Conservation (phyloP, 1,284 basidiomycete species). For the Albatrellus sp. region DNA sequence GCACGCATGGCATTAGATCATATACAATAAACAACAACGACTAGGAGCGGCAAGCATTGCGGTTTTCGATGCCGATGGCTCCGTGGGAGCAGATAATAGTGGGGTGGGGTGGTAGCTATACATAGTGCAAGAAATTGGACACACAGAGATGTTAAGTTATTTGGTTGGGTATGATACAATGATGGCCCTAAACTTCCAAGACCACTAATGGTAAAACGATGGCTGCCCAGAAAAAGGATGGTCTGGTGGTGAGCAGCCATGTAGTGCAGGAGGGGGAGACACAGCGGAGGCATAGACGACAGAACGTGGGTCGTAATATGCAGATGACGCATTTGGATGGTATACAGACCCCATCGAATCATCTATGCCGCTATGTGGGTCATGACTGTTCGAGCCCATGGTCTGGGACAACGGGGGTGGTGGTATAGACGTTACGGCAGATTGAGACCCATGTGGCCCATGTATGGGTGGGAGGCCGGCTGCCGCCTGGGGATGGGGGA, state of each 20-base stretch:
- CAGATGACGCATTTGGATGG: conserved; percentile 2
- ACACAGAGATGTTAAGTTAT: background rate
- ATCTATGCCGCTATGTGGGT: conserved; percentile 7
- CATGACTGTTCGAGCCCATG: conserved; percentile 4
- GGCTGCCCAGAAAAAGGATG: conserved; percentile 8
- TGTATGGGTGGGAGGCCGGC: conserved; percentile 1
- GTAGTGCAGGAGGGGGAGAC: conserved; percentile 5
- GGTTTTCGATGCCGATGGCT: too few relatives aligned
- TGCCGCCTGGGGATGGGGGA: conserved; percentile 3
- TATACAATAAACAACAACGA: too few relatives aligned
- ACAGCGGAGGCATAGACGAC: conserved; percentile 9
- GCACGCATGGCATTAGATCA: too few relatives aligned
- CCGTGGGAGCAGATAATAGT: too few relatives aligned
- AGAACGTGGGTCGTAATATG: conserved; percentile 8
- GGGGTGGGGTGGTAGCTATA: too few relatives aligned
- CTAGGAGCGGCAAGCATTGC: too few relatives aligned
- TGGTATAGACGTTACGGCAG: too few relatives aligned
- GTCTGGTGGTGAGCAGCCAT: conserved; percentile 8
- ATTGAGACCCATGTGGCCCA: background rate
- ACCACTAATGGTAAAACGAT: conserved; percentile 9
- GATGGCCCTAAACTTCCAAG: too few relatives aligned
- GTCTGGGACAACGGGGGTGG: conserved; percentile 3
- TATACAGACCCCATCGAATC: conserved; percentile 7
- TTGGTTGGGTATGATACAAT: background rate
- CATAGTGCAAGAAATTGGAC: background rate